Percentiles rank a stretch among this genome's conserved stretches.
phyloP scores from a whole-genome alignment of 2,329 filamentous ascomycete genomes.

The Didymella arachidicola region DNA sequence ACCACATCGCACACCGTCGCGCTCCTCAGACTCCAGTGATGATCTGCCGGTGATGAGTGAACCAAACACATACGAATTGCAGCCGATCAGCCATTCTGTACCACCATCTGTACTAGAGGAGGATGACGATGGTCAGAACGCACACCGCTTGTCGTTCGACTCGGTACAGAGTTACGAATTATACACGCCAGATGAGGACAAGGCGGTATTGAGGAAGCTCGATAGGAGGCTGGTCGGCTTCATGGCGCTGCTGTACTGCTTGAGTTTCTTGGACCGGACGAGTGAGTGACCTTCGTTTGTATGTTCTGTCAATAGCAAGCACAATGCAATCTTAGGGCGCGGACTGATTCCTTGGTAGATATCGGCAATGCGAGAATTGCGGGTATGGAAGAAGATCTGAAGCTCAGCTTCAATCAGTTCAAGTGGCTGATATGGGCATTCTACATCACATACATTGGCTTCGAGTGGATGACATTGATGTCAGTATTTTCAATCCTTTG shows the following conservation, averaged over 20 bases:
- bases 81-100: conserved; percentile 28
- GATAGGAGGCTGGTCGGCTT: conserved; percentile 81
- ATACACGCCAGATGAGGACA: conserved; percentile 75
- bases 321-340: neutral
- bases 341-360: conserved; percentile 49
- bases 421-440: conserved; percentile 69
- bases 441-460: conserved; percentile 69
- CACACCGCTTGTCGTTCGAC: conserved; percentile 34
- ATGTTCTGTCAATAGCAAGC: neutral
- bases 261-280: conserved; percentile 85
- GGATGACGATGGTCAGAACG: conserved; percentile 33
- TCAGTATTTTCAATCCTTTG: conserved; percentile 35
- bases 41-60: conserved; percentile 21
- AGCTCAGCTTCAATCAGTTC: conserved; percentile 64
- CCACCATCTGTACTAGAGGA: conserved; percentile 23
- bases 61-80: conserved; percentile 38
- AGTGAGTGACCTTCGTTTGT: conserved; percentile 60
- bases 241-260: conserved; percentile 80
- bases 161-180: conserved; percentile 58
- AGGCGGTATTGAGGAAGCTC: conserved; percentile 73
- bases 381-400: conserved; percentile 62
- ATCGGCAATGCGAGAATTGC: conserved; percentile 70
- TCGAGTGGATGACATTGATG: conserved; percentile 72
- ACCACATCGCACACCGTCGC: conserved; percentile 32
- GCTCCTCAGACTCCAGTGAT: conserved; percentile 28